A percentile compares a stretch with the other conserved stretches of the same genome.
These are phyloP conservation scores for Clonostachys rhizophaga DNA, from an alignment of 2,329 filamentous ascomycete genomes.

Conservation along the genomic window DNA sequence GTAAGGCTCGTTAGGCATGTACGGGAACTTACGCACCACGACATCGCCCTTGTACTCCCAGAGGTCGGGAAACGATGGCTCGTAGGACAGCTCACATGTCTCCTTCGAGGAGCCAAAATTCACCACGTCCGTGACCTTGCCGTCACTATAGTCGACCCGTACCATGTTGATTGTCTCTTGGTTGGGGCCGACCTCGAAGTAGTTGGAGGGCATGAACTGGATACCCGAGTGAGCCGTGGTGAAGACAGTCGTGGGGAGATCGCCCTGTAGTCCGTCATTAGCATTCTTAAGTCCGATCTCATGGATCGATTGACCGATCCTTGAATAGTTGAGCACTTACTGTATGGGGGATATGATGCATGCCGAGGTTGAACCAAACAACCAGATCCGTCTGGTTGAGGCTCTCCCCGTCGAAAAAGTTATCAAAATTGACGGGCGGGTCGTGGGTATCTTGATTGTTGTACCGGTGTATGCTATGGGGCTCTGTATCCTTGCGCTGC, in stretches of 20 bases:
- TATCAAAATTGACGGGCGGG: conserved; percentile 38
- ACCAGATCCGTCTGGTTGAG: conserved; percentile 30
- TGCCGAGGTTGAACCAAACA: conserved; percentile 42
- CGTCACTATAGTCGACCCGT: too few species aligned
- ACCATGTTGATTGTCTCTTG: too few species aligned
- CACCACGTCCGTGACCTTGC: too few species aligned
- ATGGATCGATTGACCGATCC: too few species aligned
- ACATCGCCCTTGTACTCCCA: conserved; percentile 8
- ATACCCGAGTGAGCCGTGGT: conserved; percentile 4
- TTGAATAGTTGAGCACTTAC: background rate
- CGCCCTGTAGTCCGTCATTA: conserved; percentile 6
- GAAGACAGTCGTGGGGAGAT: conserved; percentile 39
- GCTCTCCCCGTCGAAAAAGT: conserved; percentile 34
- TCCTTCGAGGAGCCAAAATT: too few species aligned
- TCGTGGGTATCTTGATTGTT: conserved; percentile 31
- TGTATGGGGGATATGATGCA: conserved; percentile 32
- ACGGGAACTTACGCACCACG: conserved; percentile 9
- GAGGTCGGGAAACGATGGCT: conserved; percentile 1
- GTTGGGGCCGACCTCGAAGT: too few species aligned
- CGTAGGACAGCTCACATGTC: background rate
- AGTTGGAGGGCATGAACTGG: conserved; percentile 1
- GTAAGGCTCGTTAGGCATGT: conserved; percentile 7
- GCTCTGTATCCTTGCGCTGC: conserved; percentile 35
- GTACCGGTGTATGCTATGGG: conserved; percentile 27
- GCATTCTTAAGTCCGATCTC: too few species aligned